Conservation (phyloP, 2,329 filamentous ascomycete genomes). For the Chaetomiaceae sp. region DNA sequence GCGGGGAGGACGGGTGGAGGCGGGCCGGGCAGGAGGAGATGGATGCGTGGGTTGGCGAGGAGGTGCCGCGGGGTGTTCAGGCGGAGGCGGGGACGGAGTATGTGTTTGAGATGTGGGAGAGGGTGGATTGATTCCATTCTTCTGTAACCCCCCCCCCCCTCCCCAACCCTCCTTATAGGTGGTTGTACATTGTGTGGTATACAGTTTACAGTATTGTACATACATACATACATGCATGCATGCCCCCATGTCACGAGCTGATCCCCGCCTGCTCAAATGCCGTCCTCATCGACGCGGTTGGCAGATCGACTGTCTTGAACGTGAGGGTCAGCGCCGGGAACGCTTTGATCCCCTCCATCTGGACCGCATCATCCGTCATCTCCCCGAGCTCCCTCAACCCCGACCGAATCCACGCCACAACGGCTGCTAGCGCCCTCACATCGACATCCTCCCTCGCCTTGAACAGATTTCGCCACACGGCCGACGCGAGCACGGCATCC, state of each 20-base stretch:
- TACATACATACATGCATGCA: too few species aligned
- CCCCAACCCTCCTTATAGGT: too few species aligned
- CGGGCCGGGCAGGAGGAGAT: constrained; percentile 49
- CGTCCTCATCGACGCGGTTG: constrained; percentile 32
- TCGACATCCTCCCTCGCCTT: constrained; percentile 59
- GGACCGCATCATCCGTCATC: constrained; percentile 42
- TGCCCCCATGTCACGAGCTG: too few species aligned
- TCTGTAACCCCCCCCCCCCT: too few species aligned
- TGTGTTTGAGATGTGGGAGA: constrained; percentile 72
- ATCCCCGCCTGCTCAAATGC: constrained; percentile 20
- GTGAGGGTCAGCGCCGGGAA: constrained; percentile 44
- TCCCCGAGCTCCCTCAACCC: constrained; percentile 46
- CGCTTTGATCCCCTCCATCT: constrained; percentile 31
- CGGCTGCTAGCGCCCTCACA: constrained; percentile 46
- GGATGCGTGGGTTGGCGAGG: constrained; percentile 62
- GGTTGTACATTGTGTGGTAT: background rate
- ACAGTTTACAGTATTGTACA: background rate
- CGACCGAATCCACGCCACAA: constrained; percentile 54
- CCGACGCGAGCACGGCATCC: constrained; percentile 72
- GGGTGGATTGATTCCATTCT: constrained; percentile 34
- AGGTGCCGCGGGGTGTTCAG: constrained; percentile 50
- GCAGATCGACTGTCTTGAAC: constrained; percentile 38
- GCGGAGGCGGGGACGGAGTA: constrained; percentile 63
- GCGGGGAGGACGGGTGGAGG: constrained; percentile 47
- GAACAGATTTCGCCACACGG: constrained; percentile 91